A percentile compares a stretch with the other conserved stretches of the same genome.
Conservation (phyloP, 495 filamentous ascomycete genomes). For the Xylaria cubensis region DNA sequence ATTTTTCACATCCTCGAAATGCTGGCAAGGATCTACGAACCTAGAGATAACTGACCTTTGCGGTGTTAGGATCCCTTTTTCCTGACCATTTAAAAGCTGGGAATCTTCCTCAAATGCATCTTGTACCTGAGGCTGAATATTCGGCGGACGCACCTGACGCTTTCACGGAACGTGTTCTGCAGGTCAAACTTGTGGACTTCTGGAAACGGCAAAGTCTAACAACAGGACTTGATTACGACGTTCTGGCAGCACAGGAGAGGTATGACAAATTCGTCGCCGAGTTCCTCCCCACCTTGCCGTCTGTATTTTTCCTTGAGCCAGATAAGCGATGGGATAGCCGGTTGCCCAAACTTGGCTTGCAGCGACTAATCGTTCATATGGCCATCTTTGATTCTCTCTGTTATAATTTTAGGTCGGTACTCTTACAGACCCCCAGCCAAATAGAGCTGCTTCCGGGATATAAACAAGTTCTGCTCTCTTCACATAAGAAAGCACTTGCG, state of each 20-base stretch:
- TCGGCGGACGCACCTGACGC: constrained; percentile 22
- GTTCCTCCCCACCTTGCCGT: constrained; percentile 32
- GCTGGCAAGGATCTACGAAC: neutral
- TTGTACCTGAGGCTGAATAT: neutral
- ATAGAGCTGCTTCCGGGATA: constrained; percentile 27
- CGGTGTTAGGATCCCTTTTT: neutral
- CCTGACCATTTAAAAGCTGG: neutral
- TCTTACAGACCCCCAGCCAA: constrained; percentile 25
- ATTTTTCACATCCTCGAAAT: neutral
- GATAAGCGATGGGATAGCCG: constrained; percentile 35
- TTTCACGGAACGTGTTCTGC: constrained; percentile 38
- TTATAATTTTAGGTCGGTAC: constrained; percentile 37
- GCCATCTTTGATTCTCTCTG: constrained; percentile 40
- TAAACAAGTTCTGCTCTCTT: constrained; percentile 31
- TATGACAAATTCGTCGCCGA: constrained; percentile 39
- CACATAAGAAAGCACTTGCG: constrained; percentile 34
- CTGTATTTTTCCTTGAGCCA: constrained; percentile 35
- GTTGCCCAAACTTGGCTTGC: constrained; percentile 32
- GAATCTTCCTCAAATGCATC: constrained; percentile 4
- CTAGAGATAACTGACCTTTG: neutral
- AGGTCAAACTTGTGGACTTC: constrained; percentile 34
- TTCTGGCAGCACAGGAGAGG: constrained; percentile 29
- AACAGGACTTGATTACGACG: constrained; percentile 27
- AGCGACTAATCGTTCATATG: constrained; percentile 39
- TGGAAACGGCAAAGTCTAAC: constrained; percentile 27